phyloP scores from a whole-genome alignment of 352 stramenopile species.

The Phytophthora uliginosa region DNA sequence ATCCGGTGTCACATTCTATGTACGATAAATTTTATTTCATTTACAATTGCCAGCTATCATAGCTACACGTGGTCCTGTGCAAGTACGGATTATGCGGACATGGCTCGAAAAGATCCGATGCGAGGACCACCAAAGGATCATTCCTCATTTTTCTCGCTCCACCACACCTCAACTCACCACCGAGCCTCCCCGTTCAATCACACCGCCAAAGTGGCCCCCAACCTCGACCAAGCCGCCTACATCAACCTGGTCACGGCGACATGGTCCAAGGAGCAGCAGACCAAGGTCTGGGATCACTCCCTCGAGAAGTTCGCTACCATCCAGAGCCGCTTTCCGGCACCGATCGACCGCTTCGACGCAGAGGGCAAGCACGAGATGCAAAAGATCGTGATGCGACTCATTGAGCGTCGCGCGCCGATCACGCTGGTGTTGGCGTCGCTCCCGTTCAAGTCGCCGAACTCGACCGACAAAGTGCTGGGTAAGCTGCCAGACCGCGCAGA shows the following conservation, averaged over 20 bases:
- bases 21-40: background rate
- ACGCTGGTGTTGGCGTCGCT: constrained; percentile 26
- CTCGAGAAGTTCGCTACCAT: constrained; percentile 23
- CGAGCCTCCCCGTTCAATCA: too few relatives aligned
- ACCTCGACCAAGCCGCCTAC: constrained; percentile 16
- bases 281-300: constrained; percentile 24
- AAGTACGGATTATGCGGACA: too few relatives aligned
- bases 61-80: too few relatives aligned
- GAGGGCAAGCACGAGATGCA: constrained; percentile 27
- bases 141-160: constrained; percentile 14
- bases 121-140: too few relatives aligned
- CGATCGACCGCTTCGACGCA: constrained; percentile 27
- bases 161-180: too few relatives aligned
- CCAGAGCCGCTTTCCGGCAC: constrained; percentile 21
- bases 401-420: constrained; percentile 26
- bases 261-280: constrained; percentile 19
- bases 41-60: too few relatives aligned
- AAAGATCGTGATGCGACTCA: constrained; percentile 22
- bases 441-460: constrained; percentile 30
- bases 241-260: background rate
- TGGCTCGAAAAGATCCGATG: too few relatives aligned
- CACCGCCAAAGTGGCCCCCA: constrained; percentile 20
- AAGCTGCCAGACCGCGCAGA: constrained; percentile 25
- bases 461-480: constrained; percentile 23
- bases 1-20: background rate